Conservation (phyloP, 2,329 filamentous ascomycete genomes). For the Aspergillus sp. region DNA sequence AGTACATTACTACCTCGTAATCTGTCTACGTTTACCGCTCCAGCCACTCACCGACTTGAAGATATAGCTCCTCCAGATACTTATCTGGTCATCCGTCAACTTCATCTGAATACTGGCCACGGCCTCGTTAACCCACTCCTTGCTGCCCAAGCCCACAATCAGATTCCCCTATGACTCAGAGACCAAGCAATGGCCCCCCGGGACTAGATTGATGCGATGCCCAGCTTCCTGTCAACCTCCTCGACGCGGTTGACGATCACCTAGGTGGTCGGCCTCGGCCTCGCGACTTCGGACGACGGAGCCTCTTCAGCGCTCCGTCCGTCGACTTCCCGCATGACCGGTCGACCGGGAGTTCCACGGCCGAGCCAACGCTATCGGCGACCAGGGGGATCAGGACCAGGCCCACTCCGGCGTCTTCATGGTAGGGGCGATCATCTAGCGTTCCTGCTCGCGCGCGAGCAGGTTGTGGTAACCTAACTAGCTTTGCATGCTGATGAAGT, state of each 20-base stretch:
- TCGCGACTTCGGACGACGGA: slow-evolving; percentile 42
- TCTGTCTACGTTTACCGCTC: slow-evolving; percentile 21
- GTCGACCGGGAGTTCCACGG: slow-evolving; percentile 46
- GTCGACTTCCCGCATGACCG: slow-evolving; percentile 46
- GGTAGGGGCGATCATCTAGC: slow-evolving; percentile 44
- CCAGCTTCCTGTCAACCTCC: slow-evolving; percentile 58
- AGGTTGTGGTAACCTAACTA: slow-evolving; percentile 45
- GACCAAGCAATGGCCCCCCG: slow-evolving; percentile 65
- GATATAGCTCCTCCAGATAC: slow-evolving; percentile 62
- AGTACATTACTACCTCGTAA: background rate
- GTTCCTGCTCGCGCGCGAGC: slow-evolving; percentile 49
- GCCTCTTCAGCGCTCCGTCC: slow-evolving; percentile 44
- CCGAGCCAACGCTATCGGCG: slow-evolving; percentile 44
- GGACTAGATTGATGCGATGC: slow-evolving; percentile 39
- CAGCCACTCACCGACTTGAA: slow-evolving; percentile 43
- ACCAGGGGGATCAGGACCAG: slow-evolving; percentile 42
- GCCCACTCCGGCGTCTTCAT: slow-evolving; percentile 37
- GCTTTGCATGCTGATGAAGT: slow-evolving; percentile 52
- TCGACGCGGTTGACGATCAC: slow-evolving; percentile 57
- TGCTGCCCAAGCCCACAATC: slow-evolving; percentile 62
- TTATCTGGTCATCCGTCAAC: slow-evolving; percentile 59
- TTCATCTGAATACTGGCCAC: slow-evolving; percentile 47
- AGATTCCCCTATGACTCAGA: slow-evolving; percentile 54
- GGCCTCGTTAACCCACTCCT: slow-evolving; percentile 62
- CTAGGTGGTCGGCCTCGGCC: slow-evolving; percentile 46